Evolutionary conservation across 2,329 filamentous ascomycete genomes (phyloP).

Genomic region (Coniochaeta ligniaria): DNA sequence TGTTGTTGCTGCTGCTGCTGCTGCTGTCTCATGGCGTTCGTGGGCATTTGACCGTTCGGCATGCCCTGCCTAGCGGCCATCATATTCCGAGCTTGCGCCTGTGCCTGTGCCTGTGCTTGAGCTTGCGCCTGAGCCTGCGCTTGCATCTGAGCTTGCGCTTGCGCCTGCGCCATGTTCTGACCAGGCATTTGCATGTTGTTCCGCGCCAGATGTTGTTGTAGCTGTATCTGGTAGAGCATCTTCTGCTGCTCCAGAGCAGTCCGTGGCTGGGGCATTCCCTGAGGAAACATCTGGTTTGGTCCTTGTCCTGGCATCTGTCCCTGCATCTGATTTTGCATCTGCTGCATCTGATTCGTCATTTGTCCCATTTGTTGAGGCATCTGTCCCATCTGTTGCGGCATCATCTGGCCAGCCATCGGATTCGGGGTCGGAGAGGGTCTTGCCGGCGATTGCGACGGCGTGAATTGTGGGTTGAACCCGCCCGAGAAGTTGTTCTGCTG

Average conservation of each 20-base stretch:
- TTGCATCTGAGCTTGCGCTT: slow-evolving; percentile 10
- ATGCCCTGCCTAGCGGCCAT: slow-evolving; percentile 44
- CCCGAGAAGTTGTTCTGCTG: slow-evolving; percentile 49
- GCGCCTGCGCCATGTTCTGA: slow-evolving; percentile 9
- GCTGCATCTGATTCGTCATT: slow-evolving; percentile 30
- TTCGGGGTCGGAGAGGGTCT: slow-evolving; percentile 48
- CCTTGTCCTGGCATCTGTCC: slow-evolving; percentile 25
- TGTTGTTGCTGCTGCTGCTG: slow-evolving; percentile 18
- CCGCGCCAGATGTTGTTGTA: slow-evolving; percentile 67
- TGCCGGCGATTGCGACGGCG: slow-evolving; percentile 47
- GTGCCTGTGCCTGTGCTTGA: slow-evolving; percentile 12
- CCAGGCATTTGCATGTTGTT: slow-evolving; percentile 32
- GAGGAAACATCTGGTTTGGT: slow-evolving; percentile 20
- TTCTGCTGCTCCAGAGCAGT: slow-evolving; percentile 1
- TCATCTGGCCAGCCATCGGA: slow-evolving; percentile 47
- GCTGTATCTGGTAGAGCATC: slow-evolving; percentile 43
- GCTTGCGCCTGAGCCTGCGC: slow-evolving; percentile 11
- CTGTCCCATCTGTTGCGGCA: slow-evolving; percentile 42
- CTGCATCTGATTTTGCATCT: slow-evolving; percentile 24
- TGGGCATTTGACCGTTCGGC: slow-evolving; percentile 50
- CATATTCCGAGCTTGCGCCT: slow-evolving; percentile 31
- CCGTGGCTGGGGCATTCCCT: not conserved
- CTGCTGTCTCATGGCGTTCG: slow-evolving; percentile 42
- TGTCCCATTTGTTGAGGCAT: slow-evolving; percentile 23
- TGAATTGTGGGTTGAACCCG: slow-evolving; percentile 52